Percentiles rank a stretch among this genome's conserved stretches.
phyloP scores from a whole-genome alignment of 192 early-diverging fungal genomes.

The Mortierella claussenii region DNA sequence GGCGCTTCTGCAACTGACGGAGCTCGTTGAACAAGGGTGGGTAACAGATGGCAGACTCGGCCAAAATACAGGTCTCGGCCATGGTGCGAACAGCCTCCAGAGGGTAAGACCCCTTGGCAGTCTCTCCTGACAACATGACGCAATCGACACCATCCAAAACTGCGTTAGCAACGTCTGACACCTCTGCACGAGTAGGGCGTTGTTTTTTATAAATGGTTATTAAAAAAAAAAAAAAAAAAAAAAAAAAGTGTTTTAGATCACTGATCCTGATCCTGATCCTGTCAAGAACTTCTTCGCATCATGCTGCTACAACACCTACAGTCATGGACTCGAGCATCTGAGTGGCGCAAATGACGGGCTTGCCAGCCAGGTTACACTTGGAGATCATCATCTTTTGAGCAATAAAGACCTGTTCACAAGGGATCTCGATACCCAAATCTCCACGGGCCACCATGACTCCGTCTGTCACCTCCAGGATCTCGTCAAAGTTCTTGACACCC shows the following conservation, averaged over 20 bases:
- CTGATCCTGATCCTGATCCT: not conserved
- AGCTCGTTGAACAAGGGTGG: conserved; percentile 93
- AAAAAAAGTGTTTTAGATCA: not conserved
- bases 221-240: not conserved
- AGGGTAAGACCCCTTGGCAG: conserved; percentile 95
- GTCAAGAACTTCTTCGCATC: conserved; percentile 4
- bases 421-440: conserved; percentile 98
- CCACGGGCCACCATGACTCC: conserved; percentile 99
- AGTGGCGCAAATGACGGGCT: conserved; percentile 96
- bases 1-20: conserved; percentile 75
- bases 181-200: conserved; percentile 97
- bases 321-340: conserved; percentile 99
- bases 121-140: conserved; percentile 99
- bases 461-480: conserved; percentile 92
- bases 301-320: conserved; percentile 48
- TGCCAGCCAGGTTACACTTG: conserved; percentile 97
- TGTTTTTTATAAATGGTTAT: conserved; percentile 74
- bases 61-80: conserved; percentile 89
- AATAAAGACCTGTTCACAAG: conserved; percentile 89
- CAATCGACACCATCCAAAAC: conserved; percentile 97
- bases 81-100: conserved; percentile 92
- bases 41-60: conserved; percentile 96
- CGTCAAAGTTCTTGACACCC: conserved; percentile 98
- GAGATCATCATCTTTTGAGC: conserved; percentile 99
- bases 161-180: conserved; percentile 98